These are phyloP conservation scores for Triticum dicoccoides DNA, from an alignment of 176 grass and related monocot genomes.

Conservation along the genomic window DNA sequence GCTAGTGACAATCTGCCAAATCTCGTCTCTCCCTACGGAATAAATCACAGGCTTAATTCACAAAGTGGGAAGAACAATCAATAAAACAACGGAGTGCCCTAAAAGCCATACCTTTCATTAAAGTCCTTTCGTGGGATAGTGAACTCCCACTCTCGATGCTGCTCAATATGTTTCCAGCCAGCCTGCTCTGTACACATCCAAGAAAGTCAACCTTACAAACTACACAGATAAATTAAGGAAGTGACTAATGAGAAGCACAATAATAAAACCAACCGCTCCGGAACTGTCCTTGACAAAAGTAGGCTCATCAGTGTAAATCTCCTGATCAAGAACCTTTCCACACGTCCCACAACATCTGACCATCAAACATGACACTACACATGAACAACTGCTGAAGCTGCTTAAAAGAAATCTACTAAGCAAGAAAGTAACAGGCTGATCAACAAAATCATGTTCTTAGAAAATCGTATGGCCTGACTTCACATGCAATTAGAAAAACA, in stretches of 20 bases:
- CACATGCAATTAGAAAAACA: neutral
- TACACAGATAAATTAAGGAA: conserved; percentile 6
- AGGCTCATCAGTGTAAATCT: conserved; percentile 57
- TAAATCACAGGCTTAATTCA: neutral
- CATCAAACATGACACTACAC: conserved; percentile 23
- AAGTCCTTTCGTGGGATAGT: conserved; percentile 79
- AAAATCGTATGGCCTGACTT: neutral
- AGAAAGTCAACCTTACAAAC: neutral
- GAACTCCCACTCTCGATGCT: conserved; percentile 78
- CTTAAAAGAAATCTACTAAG: neutral
- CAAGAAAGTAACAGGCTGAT: neutral
- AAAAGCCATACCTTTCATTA: conserved; percentile 54
- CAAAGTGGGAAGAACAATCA: neutral
- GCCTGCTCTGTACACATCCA: conserved; percentile 43
- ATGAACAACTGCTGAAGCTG: neutral
- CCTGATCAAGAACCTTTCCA: conserved; percentile 85
- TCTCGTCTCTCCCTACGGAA: conserved; percentile 71
- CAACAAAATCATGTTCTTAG: neutral
- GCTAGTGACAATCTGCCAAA: conserved; percentile 60
- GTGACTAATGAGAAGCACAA: conserved; percentile 3
- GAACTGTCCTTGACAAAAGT: conserved; percentile 52
- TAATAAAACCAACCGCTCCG: conserved; percentile 49
- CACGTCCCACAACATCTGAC: conserved; percentile 67
- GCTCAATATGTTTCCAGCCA: conserved; percentile 55
- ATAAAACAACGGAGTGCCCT: neutral